Conservation (phyloP, 352 stramenopile species). For the Pythium rishiriense region DNA sequence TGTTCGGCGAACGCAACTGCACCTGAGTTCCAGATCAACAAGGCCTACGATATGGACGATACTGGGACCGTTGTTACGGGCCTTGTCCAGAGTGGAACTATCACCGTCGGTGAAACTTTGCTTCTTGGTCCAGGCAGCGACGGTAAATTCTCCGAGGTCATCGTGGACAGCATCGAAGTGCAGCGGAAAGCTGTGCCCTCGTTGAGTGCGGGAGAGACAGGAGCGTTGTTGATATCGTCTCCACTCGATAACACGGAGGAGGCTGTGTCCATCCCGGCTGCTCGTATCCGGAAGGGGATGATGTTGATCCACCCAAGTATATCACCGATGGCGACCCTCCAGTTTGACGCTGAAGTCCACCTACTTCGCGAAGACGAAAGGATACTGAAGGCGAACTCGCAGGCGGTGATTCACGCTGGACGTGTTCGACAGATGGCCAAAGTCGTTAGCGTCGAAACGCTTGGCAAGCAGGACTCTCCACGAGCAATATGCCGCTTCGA, state of each 20-base stretch:
- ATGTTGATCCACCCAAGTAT: conserved; percentile 76
- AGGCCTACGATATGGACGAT: conserved; percentile 77
- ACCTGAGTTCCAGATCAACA: conserved; percentile 77
- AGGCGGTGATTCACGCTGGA: conserved; percentile 81
- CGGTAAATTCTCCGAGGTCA: conserved; percentile 65
- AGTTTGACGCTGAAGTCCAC: conserved; percentile 80
- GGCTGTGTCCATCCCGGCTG: conserved; percentile 4
- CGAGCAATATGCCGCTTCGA: conserved; percentile 73
- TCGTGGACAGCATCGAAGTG: conserved; percentile 78
- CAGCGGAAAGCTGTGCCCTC: conserved; percentile 62
- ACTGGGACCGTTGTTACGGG: conserved; percentile 69
- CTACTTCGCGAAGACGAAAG: conserved; percentile 52
- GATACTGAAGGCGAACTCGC: conserved; percentile 67
- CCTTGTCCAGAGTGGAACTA: conserved; percentile 64
- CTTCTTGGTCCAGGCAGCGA: conserved; percentile 60
- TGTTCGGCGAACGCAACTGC: conserved; percentile 45
- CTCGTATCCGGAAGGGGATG: conserved; percentile 59
- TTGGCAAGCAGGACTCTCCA: conserved; percentile 20
- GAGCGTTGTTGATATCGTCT: conserved; percentile 52
- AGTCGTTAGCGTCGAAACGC: conserved; percentile 49
- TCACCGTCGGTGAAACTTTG: conserved; percentile 64
- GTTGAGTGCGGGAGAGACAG: conserved; percentile 69
- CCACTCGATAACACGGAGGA: background rate
- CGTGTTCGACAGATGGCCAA: conserved; percentile 83
- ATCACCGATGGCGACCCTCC: conserved; percentile 53